These are phyloP conservation scores for Trichoderma lentiforme DNA, from an alignment of 2,329 filamentous ascomycete genomes.

Conservation along the genomic window DNA sequence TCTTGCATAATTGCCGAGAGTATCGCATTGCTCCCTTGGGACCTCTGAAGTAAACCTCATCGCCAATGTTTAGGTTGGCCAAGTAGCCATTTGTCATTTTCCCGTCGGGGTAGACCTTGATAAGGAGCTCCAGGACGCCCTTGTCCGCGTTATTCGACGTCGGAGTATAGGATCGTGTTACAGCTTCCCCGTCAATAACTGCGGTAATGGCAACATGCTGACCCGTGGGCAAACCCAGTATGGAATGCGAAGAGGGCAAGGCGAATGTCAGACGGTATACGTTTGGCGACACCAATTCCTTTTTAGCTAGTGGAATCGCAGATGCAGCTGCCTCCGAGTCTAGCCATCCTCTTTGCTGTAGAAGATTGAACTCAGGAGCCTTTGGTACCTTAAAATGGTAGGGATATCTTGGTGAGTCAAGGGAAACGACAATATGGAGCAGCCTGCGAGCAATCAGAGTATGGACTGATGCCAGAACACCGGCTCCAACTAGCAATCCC, in stretches of 20 bases:
- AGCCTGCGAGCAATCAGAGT: not conserved
- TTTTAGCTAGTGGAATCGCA: not conserved
- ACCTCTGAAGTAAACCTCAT: constrained; percentile 50
- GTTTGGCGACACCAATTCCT: not conserved
- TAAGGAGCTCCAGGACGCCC: constrained; percentile 48
- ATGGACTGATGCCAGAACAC: not conserved
- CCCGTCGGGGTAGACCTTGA: constrained; percentile 49
- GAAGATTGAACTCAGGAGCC: not conserved
- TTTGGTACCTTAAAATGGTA: not conserved
- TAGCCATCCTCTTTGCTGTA: not conserved
- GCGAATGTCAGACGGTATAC: not conserved
- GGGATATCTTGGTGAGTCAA: not conserved
- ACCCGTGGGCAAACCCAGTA: not conserved
- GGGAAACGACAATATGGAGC: not conserved
- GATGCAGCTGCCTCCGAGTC: not conserved
- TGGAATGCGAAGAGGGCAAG: not conserved
- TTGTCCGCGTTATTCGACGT: constrained; percentile 49
- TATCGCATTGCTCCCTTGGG: constrained; percentile 43
- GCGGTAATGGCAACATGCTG: not conserved
- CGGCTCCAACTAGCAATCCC: not conserved
- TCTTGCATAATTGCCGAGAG: constrained; percentile 17
- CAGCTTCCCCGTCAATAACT: not conserved
- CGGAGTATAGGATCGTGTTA: constrained; percentile 81
- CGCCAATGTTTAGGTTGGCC: constrained; percentile 43
- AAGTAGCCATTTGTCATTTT: constrained; percentile 45